Base-by-base conservation (phyloP, 768 basidiomycete species). In the Phlegmacium glaucopus region DNA sequence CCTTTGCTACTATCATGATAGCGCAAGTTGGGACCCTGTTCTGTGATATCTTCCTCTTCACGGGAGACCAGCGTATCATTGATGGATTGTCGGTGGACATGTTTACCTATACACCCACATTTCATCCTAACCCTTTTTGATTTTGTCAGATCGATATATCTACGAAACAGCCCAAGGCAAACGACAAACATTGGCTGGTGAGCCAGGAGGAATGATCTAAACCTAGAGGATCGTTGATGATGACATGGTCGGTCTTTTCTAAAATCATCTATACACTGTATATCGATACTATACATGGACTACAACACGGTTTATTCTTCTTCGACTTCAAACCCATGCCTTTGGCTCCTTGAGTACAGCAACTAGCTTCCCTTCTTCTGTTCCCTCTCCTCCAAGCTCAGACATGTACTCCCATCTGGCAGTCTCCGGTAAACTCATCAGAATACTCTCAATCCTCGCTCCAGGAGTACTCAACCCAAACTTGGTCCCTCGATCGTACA, bases 321-420 rank as follows among this genome's bases (percentile, higher is more conserved):
- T 40, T 26, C n/a, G 44, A n/a, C 6, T 36, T 48, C 57, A 71
- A 29, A 69, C 80, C 90, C 89, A 92, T 11, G 82, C 77, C 48
- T 60, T 71, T 1, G 90, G 84, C 29, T 68, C 73, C 61, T 70
- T 80, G 49, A 94, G 64, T 1, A 85, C 78, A 26, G 74, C 69
- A 28, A 89, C 53, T 28, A 92, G 56, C 43, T 75, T 74, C 13
- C 76, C 84, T 60, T 94, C 92, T 48, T 80, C 78, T 9, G 82
- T 82, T 0, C 76, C 81, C 48, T 82, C 72, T 15, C 66, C 70
- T 2, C 87, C 90, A 53, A 93, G 64, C 6, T 89, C 85, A 4
- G 79, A 74, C 80, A 85, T 85, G 63, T 94, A 94, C 67, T 94
- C 92, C 91, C 91, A 94, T 52, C 89, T 75, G 18, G 88, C 89